Conservation (phyloP, 805 yeast species). For the Jamesozyma spencerorum region DNA sequence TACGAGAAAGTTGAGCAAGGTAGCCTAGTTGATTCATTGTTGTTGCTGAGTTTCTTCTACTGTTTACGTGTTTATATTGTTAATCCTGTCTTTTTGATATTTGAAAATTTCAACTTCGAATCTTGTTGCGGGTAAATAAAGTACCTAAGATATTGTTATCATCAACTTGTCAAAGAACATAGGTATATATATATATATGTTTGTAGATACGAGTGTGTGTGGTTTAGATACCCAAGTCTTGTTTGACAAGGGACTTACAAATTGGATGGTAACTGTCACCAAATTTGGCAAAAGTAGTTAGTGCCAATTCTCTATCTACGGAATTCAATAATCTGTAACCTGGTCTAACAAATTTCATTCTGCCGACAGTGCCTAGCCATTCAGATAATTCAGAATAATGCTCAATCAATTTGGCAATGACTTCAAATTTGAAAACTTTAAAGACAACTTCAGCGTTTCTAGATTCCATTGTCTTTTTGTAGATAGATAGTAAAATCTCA, state of each 20-base stretch:
- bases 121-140: background rate
- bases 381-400: conserved; percentile 51
- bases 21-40: no score
- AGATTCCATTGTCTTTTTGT: conserved; percentile 39
- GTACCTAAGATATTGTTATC: no score
- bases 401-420: conserved; percentile 41
- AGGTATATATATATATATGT: background rate
- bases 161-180: no score
- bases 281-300: conserved; percentile 51
- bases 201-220: background rate
- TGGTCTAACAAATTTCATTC: conserved; percentile 92
- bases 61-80: background rate
- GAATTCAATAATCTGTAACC: conserved; percentile 57
- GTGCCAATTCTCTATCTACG: conserved; percentile 59
- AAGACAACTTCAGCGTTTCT: conserved; percentile 73
- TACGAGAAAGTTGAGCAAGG: conserved; percentile 23
- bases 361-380: conserved; percentile 86
- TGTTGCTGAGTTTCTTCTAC: background rate
- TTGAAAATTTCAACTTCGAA: background rate
- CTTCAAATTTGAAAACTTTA: conserved; percentile 65
- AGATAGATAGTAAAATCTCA: conserved; percentile 30
- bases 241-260: conserved; percentile 71
- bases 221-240: conserved; percentile 55
- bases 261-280: conserved; percentile 72
- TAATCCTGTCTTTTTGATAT: background rate